Base-by-base conservation (phyloP, 176 grass and related monocot species). In the Bonia amplexicaulis region DNA sequence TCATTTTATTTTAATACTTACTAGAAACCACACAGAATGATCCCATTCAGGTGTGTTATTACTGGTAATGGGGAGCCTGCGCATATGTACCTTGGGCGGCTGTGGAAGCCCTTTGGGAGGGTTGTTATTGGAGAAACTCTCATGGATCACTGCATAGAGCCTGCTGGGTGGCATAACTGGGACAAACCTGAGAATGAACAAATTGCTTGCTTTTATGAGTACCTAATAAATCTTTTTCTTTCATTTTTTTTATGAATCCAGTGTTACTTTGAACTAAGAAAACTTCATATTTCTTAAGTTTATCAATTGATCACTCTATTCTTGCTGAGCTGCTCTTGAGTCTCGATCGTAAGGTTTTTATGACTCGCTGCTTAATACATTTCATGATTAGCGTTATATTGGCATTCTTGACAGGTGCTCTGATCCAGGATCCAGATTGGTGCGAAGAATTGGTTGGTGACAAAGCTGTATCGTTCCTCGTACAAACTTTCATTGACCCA, bases 151-250 rank as follows among this genome's bases (percentile, higher is more conserved):
- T 89, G 76, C 64, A 74, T 89, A 77, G 82, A 69, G 42, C 86
- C 61, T 44, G 73, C 69, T 37, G 87, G 86, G n/a, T 89, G 92
- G 89, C 86, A 91, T 48, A 89, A 77, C 78, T 91, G 83, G 85
- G 89, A 85, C 66, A 88, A 90, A 76, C 2, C 9, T 47, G 77
- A 90, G 39, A 90, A 88, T 31, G 82, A 90, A 88, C 69, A 79
- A 87, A 87, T 31, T 52, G 85, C 87, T 74, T 90, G 91, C 71
- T 93, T 90, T 27, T 93, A 90, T 61, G 81, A 87, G 60, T 87
- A 90, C 76, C 82, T 5, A 16, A 53, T n/a, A 10, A 42, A 40
- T 12, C 39, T 20, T 20, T 59, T 35, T 41, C 20, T 39, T 81
- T 27, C n/a, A 2, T 15, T 51, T 44, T 71, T 41, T 45, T 58